Percentiles rank a stretch among this genome's conserved stretches.
Conservation (phyloP, 2,329 filamentous ascomycete genomes). For the Epichloe coenophiala region DNA sequence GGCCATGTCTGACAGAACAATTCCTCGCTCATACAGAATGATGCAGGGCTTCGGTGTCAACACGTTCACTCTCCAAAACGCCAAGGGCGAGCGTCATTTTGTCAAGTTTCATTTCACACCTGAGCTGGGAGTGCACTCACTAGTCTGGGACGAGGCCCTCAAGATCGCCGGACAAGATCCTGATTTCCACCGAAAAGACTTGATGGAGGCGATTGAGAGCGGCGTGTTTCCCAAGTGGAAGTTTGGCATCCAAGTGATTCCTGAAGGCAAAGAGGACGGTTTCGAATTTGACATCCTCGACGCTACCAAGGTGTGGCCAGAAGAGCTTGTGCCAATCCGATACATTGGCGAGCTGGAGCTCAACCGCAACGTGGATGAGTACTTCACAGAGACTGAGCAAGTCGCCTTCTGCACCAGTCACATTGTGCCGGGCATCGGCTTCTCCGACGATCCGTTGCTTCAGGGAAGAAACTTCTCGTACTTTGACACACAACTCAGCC, state of each 20-base stretch:
- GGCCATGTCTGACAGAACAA: conserved; percentile 61
- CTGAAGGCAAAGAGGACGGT: conserved; percentile 56
- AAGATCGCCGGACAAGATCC: conserved; percentile 65
- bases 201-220: conserved; percentile 59
- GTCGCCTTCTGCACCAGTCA: conserved; percentile 72
- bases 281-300: conserved; percentile 82
- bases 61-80: conserved; percentile 58
- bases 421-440: conserved; percentile 64
- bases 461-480: conserved; percentile 62
- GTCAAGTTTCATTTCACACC: conserved; percentile 71
- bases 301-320: conserved; percentile 76
- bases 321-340: conserved; percentile 59
- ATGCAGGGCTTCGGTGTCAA: conserved; percentile 82
- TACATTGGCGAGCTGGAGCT: conserved; percentile 71
- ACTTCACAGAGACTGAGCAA: conserved; percentile 72
- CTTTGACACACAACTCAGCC: conserved; percentile 38
- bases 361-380: conserved; percentile 70
- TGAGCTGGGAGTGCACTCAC: conserved; percentile 59
- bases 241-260: conserved; percentile 67
- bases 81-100: conserved; percentile 54
- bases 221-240: conserved; percentile 65
- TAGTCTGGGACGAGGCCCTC: conserved; percentile 69
- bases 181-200: conserved; percentile 70
- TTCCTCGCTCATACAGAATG: conserved; percentile 66
- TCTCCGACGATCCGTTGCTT: conserved; percentile 60